Percentiles rank a stretch among this genome's conserved stretches.
Conservation (phyloP, 2,329 filamentous ascomycete species). For the Pestalotiopsis sp. region DNA sequence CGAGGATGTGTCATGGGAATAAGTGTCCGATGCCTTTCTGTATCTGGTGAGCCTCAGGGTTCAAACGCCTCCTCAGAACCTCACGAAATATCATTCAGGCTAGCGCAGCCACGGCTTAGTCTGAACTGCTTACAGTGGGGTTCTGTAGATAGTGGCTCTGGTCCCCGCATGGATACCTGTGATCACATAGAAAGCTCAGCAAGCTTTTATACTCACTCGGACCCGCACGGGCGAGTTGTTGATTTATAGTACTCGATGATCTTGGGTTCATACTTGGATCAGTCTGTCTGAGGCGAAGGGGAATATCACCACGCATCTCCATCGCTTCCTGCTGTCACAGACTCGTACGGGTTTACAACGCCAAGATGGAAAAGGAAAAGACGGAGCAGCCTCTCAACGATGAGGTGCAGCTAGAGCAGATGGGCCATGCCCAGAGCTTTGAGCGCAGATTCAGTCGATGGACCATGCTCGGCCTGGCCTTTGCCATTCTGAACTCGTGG, state of each 20-base stretch:
- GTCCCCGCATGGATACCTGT: background rate
- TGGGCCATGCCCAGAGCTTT: constrained; percentile 50
- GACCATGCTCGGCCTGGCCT: constrained; percentile 47
- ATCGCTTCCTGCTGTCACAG: background rate
- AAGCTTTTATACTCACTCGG: background rate
- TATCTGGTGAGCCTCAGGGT: background rate
- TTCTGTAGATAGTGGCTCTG: background rate
- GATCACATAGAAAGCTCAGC: background rate
- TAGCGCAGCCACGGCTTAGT: background rate
- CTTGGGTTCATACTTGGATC: background rate
- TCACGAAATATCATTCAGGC: background rate
- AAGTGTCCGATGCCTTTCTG: background rate
- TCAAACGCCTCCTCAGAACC: background rate
- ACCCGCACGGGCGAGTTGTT: background rate
- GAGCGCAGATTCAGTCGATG: constrained; percentile 49
- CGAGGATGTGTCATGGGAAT: background rate
- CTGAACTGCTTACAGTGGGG: background rate
- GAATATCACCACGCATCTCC: background rate
- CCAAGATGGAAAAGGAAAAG: background rate
- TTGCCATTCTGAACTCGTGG: constrained; percentile 49
- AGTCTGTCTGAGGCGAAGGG: background rate
- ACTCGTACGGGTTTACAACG: background rate
- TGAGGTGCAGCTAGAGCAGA: constrained; percentile 38
- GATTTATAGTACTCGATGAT: background rate
- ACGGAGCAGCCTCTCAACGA: constrained; percentile 18